Conservation (phyloP, 129 eudicot species). For the Tagetes erecta region DNA sequence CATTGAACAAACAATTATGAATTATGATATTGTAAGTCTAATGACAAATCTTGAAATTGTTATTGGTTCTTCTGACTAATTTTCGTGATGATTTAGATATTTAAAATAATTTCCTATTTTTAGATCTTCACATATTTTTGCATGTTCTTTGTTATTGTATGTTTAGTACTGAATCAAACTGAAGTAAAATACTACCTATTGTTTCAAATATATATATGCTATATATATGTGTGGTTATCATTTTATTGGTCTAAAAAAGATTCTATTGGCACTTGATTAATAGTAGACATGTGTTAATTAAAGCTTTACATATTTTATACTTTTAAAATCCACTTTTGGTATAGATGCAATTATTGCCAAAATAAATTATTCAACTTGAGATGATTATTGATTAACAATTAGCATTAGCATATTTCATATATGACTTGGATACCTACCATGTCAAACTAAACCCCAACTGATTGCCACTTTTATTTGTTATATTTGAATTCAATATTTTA, state of each 20-base stretch:
- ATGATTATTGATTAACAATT: background rate
- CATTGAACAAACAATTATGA: background rate
- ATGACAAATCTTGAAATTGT: conserved; percentile 13
- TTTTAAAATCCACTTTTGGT: background rate
- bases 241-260: no score
- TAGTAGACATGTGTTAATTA: background rate
- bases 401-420: no score
- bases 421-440: no score
- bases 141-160: background rate
- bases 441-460: no score
- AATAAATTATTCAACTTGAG: background rate
- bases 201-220: no score
- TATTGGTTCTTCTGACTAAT: conserved; percentile 6
- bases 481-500: no score
- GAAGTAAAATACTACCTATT: no score
- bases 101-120: background rate
- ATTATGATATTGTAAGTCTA: conserved; percentile 8
- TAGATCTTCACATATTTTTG: conserved; percentile 6
- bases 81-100: conserved; percentile 1
- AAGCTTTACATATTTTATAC: background rate
- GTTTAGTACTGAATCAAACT: no score
- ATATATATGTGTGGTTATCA: no score
- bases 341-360: background rate
- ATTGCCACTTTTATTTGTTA: no score
- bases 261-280: no score